A percentile compares a stretch with the other conserved stretches of the same genome.
These are phyloP conservation scores for Letharia columbiana DNA, from an alignment of 495 filamentous ascomycete species.

Conservation along the genomic window DNA sequence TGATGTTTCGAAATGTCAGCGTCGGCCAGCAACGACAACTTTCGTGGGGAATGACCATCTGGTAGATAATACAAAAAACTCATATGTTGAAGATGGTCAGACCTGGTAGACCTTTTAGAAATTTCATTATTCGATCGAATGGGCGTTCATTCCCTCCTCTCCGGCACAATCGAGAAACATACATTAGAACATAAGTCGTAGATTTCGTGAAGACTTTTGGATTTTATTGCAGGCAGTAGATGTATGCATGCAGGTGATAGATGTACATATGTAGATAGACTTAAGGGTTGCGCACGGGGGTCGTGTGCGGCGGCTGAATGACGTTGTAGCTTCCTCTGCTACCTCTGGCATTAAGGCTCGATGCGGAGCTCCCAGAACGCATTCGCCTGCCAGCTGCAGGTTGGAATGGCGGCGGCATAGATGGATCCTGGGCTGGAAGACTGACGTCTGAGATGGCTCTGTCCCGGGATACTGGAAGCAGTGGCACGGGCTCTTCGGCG, in stretches of 20 bases:
- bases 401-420: background rate
- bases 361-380: constrained; percentile 7
- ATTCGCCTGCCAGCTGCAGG: background rate
- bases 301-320: background rate
- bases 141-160: background rate
- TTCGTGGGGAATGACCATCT: background rate
- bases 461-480: constrained; percentile 15
- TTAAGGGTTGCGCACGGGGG: background rate
- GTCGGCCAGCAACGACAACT: background rate
- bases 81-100: background rate
- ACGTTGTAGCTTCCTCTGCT: constrained; percentile 13
- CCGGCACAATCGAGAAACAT: background rate
- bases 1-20: background rate
- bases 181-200: constrained; percentile 8
- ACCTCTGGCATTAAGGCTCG: constrained; percentile 4
- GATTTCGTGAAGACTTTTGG: constrained; percentile 1
- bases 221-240: background rate
- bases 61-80: background rate
- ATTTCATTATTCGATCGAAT: background rate
- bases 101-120: background rate
- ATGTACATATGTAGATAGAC: background rate
- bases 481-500: constrained; percentile 17
- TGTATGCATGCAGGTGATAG: background rate
- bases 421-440: background rate
- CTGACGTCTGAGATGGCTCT: constrained; percentile 8